Conservation (phyloP, 306 rosid species). For the Cajanus cajan region DNA sequence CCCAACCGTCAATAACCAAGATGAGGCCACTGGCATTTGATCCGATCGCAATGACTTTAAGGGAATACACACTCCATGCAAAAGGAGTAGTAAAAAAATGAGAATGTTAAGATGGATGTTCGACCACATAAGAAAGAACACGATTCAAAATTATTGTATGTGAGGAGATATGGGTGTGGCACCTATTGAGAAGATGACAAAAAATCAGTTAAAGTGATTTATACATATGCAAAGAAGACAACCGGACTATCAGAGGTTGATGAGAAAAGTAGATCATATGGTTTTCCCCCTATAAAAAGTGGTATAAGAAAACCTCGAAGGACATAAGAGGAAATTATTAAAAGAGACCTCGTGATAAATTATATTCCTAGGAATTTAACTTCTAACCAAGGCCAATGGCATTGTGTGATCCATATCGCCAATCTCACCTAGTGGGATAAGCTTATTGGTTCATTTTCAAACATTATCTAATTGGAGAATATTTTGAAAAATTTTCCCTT, state of each 20-base stretch:
- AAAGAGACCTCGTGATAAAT: neutral
- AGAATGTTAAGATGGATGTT: neutral
- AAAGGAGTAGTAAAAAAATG: no score
- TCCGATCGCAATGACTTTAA: neutral
- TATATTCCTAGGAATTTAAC: neutral
- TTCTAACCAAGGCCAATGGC: neutral
- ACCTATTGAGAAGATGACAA: neutral
- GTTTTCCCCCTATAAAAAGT: neutral
- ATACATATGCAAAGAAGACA: no score
- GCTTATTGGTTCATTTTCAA: no score
- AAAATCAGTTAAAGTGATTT: no score
- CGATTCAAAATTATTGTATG: neutral
- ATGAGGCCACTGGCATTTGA: no score
- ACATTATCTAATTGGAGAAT: neutral
- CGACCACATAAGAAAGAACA: neutral
- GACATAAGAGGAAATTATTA: neutral
- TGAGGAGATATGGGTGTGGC: neutral
- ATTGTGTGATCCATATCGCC: neutral
- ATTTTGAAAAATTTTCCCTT: neutral
- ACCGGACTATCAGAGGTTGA: no score
- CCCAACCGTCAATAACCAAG: no score
- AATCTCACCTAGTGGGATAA: neutral
- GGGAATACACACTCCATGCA: neutral
- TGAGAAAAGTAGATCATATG: neutral
- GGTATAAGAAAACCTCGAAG: no score